A percentile compares a stretch with the other conserved stretches of the same genome.
phyloP scores from a whole-genome alignment of 208 protist genomes.

The Acanthamoeba triangularis region DNA sequence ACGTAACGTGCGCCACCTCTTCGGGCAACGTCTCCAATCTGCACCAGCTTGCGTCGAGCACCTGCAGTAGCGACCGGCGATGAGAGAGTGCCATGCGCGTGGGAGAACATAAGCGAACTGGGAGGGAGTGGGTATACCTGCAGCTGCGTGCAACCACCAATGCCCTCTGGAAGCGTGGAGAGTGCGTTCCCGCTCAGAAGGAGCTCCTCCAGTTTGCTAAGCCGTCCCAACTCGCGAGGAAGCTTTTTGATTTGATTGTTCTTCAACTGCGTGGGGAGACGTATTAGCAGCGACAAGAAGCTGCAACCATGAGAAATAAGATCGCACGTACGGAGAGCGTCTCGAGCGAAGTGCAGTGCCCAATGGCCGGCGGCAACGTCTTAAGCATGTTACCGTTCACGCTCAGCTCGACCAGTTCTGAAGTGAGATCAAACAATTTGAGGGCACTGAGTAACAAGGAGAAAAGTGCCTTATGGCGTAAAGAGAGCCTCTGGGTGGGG shows the following conservation, averaged over 20 bases:
- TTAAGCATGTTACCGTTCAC: conserved; percentile 10
- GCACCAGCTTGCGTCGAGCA: conserved; percentile 38
- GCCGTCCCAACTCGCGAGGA: not conserved
- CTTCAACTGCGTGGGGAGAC: not conserved
- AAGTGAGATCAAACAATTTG: not conserved
- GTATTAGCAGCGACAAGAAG: not conserved
- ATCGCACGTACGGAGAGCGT: not conserved
- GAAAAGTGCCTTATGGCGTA: too few species aligned
- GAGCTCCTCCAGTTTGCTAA: conserved; percentile 10
- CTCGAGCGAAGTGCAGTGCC: not conserved
- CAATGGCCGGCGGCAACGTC: not conserved
- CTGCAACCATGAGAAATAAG: too few species aligned
- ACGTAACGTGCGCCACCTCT: not conserved
- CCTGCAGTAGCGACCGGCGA: not conserved
- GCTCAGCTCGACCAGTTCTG: conserved; percentile 12
- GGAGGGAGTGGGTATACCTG: not conserved
- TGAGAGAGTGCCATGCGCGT: not conserved
- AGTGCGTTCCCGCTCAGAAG: not conserved
- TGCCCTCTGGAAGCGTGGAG: not conserved
- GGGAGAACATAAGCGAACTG: not conserved
- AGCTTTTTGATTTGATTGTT: conserved; percentile 45
- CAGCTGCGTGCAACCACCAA: not conserved
- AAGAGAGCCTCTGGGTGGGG: not conserved
- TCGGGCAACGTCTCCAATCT: not conserved
- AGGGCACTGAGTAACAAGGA: not conserved